Conservation (phyloP, 2,329 filamentous ascomycete species). For the Didymella lethalis region DNA sequence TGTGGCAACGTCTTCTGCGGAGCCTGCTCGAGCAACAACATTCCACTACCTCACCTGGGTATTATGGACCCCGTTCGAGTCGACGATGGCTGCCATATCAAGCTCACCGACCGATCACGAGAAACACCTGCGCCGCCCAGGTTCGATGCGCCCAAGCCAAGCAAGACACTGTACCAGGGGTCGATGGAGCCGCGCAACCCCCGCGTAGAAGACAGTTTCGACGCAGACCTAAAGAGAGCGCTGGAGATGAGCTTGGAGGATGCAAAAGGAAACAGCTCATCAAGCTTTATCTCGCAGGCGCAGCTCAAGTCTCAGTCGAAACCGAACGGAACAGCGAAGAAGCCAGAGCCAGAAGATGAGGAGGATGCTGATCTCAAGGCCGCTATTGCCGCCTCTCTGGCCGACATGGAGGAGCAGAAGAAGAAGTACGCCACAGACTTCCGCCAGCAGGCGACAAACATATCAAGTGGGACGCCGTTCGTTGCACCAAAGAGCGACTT, state of each 20-base stretch:
- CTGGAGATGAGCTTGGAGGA: constrained; percentile 98
- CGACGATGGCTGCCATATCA: constrained; percentile 93
- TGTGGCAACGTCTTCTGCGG: constrained; percentile 98
- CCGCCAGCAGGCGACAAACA: constrained; percentile 74
- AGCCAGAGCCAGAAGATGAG: constrained; percentile 68
- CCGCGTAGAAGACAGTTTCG: constrained; percentile 87
- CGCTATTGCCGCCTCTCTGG: constrained; percentile 91
- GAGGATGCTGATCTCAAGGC: constrained; percentile 94
- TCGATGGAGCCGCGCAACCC: constrained; percentile 91
- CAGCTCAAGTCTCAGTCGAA: constrained; percentile 55
- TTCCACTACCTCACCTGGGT: constrained; percentile 89
- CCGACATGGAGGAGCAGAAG: constrained; percentile 99
- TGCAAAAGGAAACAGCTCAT: constrained; percentile 74
- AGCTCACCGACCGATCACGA: constrained; percentile 77
- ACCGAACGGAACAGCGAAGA: constrained; percentile 47
- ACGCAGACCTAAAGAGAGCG: constrained; percentile 92
- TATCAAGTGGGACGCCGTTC: constrained; percentile 57
- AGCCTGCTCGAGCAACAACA: constrained; percentile 87
- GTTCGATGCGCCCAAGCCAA: constrained; percentile 58
- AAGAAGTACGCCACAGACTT: constrained; percentile 83
- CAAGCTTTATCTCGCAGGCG: constrained; percentile 75
- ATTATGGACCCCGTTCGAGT: constrained; percentile 91
- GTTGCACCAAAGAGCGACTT: constrained; percentile 87
- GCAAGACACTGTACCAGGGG: constrained; percentile 69
- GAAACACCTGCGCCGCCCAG: constrained; percentile 53